Base-by-base conservation (phyloP, 148 eudicot species). In the Pouteria glomerata region DNA sequence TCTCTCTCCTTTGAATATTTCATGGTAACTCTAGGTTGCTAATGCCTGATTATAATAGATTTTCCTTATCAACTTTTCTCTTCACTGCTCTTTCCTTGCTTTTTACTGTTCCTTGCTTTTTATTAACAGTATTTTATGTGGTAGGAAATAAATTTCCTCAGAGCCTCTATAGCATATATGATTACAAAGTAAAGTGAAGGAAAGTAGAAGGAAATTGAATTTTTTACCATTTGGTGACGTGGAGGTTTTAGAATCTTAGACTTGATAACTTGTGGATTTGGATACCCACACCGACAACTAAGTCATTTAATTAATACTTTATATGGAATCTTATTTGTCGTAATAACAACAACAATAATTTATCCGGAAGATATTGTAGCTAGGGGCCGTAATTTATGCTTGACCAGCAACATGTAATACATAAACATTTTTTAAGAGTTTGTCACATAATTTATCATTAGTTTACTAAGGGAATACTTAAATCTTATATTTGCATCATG, bases 1-100 rank as follows among this genome's bases (percentile, higher is more conserved):
- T 42, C 23, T 29, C 68, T 41, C 67, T 61, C 56, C 39, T 65
- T 39, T 34, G 61, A 42, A 58, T 34, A 69, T 30, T 61, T 70
- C 48, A 29, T 23, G 14, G 5, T 12, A n/a, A 29, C 8, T 30
- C 23, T 58, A 42, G 18, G 14, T 42, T 58, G 27, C 21, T 18
- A 10, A 42, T 47, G 18, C 31, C 24, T 1, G 35, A 63, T 67
- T 41, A 0, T 10, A 33, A 57, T 41, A 19, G 45, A 27, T 8
- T 51, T 70, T 57, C 51, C 23, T 39, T 69, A 18, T 48, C 63
- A 67, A 55, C 29, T 70, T 31, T 21, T 57, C 57, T 41, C 3
- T 27, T 15, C 45, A 35, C 48, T 53, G 39, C 35, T 27, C 24
- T 62, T 26, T 23, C 15, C 41, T 68, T 13, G 4, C 8, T 35